Percentiles rank a stretch among this genome's conserved stretches.
Conservation (phyloP, 768 basidiomycete species). For the Calocera viscosa region DNA sequence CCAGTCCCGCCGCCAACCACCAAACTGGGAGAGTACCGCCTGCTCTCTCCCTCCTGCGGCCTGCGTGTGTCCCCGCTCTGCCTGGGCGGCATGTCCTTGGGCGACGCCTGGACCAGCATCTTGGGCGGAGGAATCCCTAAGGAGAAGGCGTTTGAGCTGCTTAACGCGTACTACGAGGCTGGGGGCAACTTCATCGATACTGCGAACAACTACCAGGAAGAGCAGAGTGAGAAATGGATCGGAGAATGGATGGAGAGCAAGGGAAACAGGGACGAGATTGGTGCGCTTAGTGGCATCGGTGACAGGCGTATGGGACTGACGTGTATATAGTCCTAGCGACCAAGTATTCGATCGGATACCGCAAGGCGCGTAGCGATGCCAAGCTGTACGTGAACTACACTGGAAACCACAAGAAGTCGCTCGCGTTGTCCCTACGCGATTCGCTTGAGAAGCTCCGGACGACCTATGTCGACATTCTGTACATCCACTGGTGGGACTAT, state of each 20-base stretch:
- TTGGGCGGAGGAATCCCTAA: constrained; percentile 37
- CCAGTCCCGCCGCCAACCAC: constrained; percentile 15
- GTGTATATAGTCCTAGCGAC: constrained; percentile 16
- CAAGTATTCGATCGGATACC: constrained; percentile 13
- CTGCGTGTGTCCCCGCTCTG: constrained; percentile 37
- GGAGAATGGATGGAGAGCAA: constrained; percentile 34
- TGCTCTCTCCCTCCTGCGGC: constrained; percentile 30
- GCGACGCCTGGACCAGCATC: constrained; percentile 29
- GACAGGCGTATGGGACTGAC: constrained; percentile 17
- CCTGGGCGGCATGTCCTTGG: constrained; percentile 36
- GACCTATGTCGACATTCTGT: constrained; percentile 46
- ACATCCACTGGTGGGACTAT: constrained; percentile 44
- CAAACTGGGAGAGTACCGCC: constrained; percentile 27
- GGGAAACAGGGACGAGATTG: constrained; percentile 30
- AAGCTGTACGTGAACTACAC: constrained; percentile 29
- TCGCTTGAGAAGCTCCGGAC: constrained; percentile 42
- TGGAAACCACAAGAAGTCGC: constrained; percentile 32
- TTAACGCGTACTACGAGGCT: constrained; percentile 23
- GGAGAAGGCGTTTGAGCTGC: constrained; percentile 30
- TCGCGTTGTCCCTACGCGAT: constrained; percentile 24
- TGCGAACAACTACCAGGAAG: constrained; percentile 25
- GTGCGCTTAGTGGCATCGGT: constrained; percentile 18
- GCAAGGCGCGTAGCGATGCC: background rate
- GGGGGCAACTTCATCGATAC: constrained; percentile 27
- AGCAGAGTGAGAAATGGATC: constrained; percentile 27